These are phyloP conservation scores for Leucosporidium creatinivorum DNA, from an alignment of 768 basidiomycete species.

Conservation along the genomic window DNA sequence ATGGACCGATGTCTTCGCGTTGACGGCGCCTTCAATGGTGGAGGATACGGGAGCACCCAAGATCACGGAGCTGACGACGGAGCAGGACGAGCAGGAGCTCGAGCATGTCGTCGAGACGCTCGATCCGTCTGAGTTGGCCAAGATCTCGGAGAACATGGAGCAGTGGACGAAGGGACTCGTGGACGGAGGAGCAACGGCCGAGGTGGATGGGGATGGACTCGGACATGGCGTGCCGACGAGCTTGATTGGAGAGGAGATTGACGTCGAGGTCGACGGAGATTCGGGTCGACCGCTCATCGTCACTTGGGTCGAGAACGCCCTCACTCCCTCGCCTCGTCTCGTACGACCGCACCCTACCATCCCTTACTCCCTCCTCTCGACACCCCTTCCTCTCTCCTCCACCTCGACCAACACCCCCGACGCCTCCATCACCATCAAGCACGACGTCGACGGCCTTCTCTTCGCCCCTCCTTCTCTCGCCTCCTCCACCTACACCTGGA, in stretches of 20 bases:
- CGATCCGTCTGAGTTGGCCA: conserved; percentile 70
- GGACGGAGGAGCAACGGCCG: conserved; percentile 53
- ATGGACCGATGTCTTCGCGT: conserved; percentile 79
- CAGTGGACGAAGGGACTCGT: conserved; percentile 64
- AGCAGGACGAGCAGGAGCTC: conserved; percentile 39
- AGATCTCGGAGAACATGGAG: conserved; percentile 71
- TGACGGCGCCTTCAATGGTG: conserved; percentile 26
- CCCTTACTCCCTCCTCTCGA: conserved; percentile 52
- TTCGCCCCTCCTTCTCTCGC: conserved; percentile 43
- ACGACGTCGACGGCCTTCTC: conserved; percentile 64
- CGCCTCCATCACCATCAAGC: conserved; percentile 57
- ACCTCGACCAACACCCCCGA: conserved; percentile 20
- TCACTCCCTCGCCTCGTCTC: conserved; percentile 41
- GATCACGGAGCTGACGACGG: conserved; percentile 38
- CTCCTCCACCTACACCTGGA: conserved; percentile 49
- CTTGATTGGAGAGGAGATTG: conserved; percentile 78
- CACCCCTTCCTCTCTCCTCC: conserved; percentile 51
- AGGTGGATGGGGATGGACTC: conserved; percentile 52
- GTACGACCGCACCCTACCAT: conserved; percentile 13
- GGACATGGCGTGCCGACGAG: conserved; percentile 52
- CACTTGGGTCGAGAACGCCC: conserved; percentile 56
- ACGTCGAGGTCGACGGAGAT: conserved; percentile 74
- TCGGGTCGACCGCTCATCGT: conserved; percentile 60
- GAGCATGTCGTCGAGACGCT: conserved; percentile 71
- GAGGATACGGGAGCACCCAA: conserved; percentile 33